Conservation (phyloP, 2,329 filamentous ascomycete species). For the Macrophomina pseudophaseolina region DNA sequence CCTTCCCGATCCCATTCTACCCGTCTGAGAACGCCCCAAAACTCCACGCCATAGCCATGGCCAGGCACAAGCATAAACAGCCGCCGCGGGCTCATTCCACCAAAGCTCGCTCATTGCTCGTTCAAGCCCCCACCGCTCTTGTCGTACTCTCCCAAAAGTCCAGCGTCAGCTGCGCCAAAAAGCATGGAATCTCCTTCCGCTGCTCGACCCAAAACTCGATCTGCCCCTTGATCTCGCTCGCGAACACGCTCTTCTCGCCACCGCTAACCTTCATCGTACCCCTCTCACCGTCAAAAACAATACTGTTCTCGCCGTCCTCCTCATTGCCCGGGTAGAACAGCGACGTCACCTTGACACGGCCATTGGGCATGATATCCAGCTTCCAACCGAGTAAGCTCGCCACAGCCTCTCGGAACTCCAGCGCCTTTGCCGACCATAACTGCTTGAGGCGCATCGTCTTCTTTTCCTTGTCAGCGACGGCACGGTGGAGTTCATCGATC, state of each 20-base stretch:
- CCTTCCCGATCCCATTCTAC: not conserved
- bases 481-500: conserved; percentile 62
- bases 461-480: conserved; percentile 72
- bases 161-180: conserved; percentile 86
- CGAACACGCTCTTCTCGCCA: conserved; percentile 85
- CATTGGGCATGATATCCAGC: conserved; percentile 94
- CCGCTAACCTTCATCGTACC: conserved; percentile 98
- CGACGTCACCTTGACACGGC: conserved; percentile 88
- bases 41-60: not conserved
- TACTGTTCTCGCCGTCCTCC: conserved; percentile 66
- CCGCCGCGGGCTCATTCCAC: not conserved
- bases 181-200: conserved; percentile 90
- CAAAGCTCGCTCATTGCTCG: not conserved
- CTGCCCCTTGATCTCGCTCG: conserved; percentile 79
- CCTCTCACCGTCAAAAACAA: conserved; percentile 88
- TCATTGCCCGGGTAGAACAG: conserved; percentile 77
- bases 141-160: conserved; percentile 77
- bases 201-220: conserved; percentile 97
- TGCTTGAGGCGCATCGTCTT: conserved; percentile 84
- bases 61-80: not conserved
- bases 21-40: not conserved
- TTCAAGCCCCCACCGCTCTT: conserved; percentile 43
- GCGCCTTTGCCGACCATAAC: conserved; percentile 88
- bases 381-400: conserved; percentile 93
- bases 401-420: conserved; percentile 95